These are phyloP conservation scores for Cercospora zeina DNA, from an alignment of 2,329 filamentous ascomycete genomes.

Conservation along the genomic window DNA sequence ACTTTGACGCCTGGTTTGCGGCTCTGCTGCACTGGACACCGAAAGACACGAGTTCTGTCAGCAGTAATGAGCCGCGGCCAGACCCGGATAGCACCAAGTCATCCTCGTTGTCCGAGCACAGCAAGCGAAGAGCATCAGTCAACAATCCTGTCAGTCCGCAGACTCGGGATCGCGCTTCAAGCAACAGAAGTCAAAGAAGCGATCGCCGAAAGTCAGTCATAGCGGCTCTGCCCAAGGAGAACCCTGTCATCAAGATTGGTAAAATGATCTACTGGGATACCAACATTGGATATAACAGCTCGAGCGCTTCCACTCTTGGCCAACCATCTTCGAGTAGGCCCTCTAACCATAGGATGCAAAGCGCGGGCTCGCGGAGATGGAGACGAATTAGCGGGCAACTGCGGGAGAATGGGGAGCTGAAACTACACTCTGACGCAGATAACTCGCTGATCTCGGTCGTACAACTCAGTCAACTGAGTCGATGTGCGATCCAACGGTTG, in stretches of 20 bases:
- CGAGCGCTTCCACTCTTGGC: slow-evolving; percentile 29
- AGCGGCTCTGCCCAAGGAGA: slow-evolving; percentile 62
- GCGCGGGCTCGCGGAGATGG: slow-evolving; percentile 68
- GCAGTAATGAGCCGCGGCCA: slow-evolving; percentile 27
- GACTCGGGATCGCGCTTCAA: slow-evolving; percentile 34
- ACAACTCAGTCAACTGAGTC: slow-evolving; percentile 82
- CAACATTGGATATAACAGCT: slow-evolving; percentile 53
- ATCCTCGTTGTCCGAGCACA: slow-evolving; percentile 23
- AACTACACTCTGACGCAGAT: slow-evolving; percentile 83
- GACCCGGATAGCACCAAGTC: slow-evolving; percentile 26
- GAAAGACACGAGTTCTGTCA: slow-evolving; percentile 24
- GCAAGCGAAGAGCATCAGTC: slow-evolving; percentile 30
- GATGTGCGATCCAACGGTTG: slow-evolving; percentile 85
- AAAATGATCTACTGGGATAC: slow-evolving; percentile 77
- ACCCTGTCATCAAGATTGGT: slow-evolving; percentile 85
- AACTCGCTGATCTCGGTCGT: slow-evolving; percentile 77
- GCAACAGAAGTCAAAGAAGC: slow-evolving; percentile 32
- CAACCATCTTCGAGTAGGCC: slow-evolving; percentile 41
- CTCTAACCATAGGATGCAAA: slow-evolving; percentile 58
- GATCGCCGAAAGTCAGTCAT: slow-evolving; percentile 49
- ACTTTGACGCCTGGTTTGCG: slow-evolving; percentile 78
- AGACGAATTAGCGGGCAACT: slow-evolving; percentile 86
- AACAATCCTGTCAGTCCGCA: slow-evolving; percentile 25
- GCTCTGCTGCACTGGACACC: slow-evolving; percentile 76
- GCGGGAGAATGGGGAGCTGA: slow-evolving; percentile 92